Evolutionary conservation across 176 grass and related monocot species (phyloP).

Genomic region (Lolium perenne): DNA sequence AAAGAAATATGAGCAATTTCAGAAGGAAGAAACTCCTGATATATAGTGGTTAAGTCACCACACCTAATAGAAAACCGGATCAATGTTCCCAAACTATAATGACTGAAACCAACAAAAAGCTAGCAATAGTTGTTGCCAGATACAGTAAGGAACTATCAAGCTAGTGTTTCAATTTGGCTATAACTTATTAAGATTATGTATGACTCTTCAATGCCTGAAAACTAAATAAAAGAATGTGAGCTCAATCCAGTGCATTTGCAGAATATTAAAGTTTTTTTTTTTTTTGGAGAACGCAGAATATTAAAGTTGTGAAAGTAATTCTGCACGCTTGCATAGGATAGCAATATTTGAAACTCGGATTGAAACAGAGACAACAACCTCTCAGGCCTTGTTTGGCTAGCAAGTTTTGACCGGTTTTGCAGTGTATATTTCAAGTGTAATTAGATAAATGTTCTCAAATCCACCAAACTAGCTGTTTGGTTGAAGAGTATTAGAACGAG

Average conservation of each 20-base stretch:
- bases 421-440: too few species aligned
- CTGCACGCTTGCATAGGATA: background rate
- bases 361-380: conserved; percentile 4
- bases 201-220: conserved; percentile 25
- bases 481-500: too few species aligned
- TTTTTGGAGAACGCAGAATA: too few species aligned
- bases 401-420: too few species aligned
- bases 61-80: background rate
- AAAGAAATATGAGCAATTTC: conserved; percentile 11
- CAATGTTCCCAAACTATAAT: conserved; percentile 6
- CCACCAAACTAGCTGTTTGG: too few species aligned
- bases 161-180: background rate
- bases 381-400: background rate
- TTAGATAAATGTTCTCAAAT: too few species aligned
- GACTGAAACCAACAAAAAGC: background rate
- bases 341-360: background rate
- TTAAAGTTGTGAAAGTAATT: background rate
- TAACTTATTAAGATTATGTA: conserved; percentile 9
- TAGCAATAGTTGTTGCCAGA: background rate
- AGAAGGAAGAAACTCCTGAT: background rate
- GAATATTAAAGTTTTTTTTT: conserved; percentile 16
- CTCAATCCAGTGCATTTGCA: background rate
- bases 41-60: background rate
- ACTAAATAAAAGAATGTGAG: background rate
- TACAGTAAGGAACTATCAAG: background rate